Percentiles rank a stretch among this genome's conserved stretches.
Evolutionary conservation across 2,329 filamentous ascomycete species (phyloP).

Genomic region (Sphaerostilbella broomeana): DNA sequence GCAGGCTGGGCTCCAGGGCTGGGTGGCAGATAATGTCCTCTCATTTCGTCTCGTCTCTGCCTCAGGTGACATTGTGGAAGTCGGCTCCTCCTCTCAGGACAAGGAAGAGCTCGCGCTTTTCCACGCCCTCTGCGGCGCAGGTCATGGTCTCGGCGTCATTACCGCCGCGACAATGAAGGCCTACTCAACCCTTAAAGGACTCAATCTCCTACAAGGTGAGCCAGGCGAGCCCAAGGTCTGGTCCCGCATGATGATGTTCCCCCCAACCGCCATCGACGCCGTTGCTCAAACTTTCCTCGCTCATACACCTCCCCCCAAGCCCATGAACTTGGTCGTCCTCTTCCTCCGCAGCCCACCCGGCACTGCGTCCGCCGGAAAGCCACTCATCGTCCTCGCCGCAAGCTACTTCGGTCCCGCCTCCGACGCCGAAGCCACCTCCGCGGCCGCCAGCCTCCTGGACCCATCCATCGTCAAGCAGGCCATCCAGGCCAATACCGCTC

Average conservation of each 20-base stretch:
- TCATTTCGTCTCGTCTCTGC: constrained; percentile 24
- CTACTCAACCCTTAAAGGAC: constrained; percentile 19
- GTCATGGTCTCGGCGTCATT: constrained; percentile 29
- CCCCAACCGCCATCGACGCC: constrained; percentile 16
- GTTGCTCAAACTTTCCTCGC: constrained; percentile 20
- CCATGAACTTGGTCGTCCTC: constrained; percentile 17
- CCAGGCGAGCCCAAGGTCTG: constrained; percentile 22
- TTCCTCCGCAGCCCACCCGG: constrained; percentile 25
- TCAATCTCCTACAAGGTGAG: constrained; percentile 22
- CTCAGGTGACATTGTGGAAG: constrained; percentile 12
- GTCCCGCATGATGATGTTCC: constrained; percentile 26
- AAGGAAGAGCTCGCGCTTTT: constrained; percentile 24
- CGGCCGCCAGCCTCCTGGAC: constrained; percentile 15
- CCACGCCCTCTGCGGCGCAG: constrained; percentile 27
- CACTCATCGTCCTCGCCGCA: constrained; percentile 22
- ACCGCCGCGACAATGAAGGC: constrained; percentile 22
- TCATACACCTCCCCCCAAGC: constrained; percentile 14
- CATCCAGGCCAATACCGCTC: constrained; percentile 18
- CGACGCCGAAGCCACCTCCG: constrained; percentile 19
- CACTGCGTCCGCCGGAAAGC: constrained; percentile 23
- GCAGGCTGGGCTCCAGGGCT: constrained; percentile 25
- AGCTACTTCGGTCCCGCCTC: constrained; percentile 20
- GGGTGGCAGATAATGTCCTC: constrained; percentile 27
- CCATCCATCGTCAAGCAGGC: constrained; percentile 16
- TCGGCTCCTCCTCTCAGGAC: constrained; percentile 14